Percentiles rank a stretch among this genome's conserved stretches.
Conservation (phyloP, 306 rosid genomes). For the Trifolium pratense region DNA sequence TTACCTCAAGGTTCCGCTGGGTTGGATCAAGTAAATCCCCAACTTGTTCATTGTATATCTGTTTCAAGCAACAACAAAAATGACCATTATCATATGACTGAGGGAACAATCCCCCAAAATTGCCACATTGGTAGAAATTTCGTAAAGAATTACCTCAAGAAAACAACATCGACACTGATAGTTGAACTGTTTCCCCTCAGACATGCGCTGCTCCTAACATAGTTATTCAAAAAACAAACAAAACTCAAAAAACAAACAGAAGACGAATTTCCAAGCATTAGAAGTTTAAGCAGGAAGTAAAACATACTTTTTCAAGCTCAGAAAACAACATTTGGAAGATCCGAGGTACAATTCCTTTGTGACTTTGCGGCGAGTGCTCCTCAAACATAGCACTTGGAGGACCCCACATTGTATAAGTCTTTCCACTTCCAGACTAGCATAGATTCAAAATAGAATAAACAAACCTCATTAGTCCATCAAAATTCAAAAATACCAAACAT, state of each 20-base stretch:
- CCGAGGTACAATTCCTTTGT: constrained; percentile 91
- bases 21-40: constrained; percentile 60
- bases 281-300: constrained; percentile 24
- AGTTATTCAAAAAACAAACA: constrained; percentile 40
- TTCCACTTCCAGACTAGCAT: constrained; percentile 85
- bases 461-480: neutral
- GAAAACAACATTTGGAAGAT: constrained; percentile 79
- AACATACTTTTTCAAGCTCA: constrained; percentile 78
- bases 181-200: constrained; percentile 76
- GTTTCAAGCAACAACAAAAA: constrained; percentile 7
- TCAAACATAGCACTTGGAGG: constrained; percentile 94
- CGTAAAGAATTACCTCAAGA: constrained; percentile 66
- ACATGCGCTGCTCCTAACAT: constrained; percentile 66
- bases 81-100: constrained; percentile 47
- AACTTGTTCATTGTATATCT: constrained; percentile 56
- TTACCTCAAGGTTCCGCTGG: constrained; percentile 82
- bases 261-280: neutral
- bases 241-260: constrained; percentile 28
- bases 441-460: neutral
- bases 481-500: neutral
- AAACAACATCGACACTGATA: constrained; percentile 94
- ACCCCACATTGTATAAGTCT: constrained; percentile 99
- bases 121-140: neutral
- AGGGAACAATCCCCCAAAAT: constrained; percentile 4
- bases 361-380: constrained; percentile 63